Base-by-base conservation (phyloP, 2,329 filamentous ascomycete species). In the Sporothrix pseudoabietina region DNA sequence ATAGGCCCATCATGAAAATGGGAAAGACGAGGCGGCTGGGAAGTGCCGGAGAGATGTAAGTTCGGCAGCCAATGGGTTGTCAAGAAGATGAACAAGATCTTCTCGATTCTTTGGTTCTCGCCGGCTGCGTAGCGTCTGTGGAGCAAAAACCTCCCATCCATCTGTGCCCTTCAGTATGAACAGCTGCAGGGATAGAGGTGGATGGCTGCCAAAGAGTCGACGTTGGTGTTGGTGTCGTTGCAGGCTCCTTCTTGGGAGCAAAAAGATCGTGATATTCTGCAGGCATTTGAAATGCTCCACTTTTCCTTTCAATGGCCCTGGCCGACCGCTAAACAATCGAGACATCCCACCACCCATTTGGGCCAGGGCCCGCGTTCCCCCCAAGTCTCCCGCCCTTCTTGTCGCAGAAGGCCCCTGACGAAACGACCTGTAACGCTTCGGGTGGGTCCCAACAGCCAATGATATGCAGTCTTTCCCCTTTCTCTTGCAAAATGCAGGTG, bases 381-480 rank as follows among this genome's bases (percentile, higher is more conserved):
- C 16, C n/a, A n/a, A 47, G 22, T 57, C n/a, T 66, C 59, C 70
- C 70, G 41, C 44, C 66, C 65, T 69, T 41, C 26, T 52, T 80
- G 79, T 82, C 77, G 77, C 77, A 80, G 79, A 79, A 77, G 73
- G 76, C 79, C 80, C 80, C 79, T 79, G 80, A 78, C 81, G 81
- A 82, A 82, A 82, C 81, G 77, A 72, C 71, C 79, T 82, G 80
- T 78, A 78, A 81, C 80, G 71, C 73, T 74, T 72, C 72, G 74
- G 73, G 73, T 69, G 74, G 70, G 75, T 32, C 59, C 44, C 39
- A 49, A 14, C 54, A 69, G 32, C 76, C 73, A 76, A 76, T 77
- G 19, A 72, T 44, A n/a, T 8, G 41, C 8, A 1, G 35, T 5
- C 2, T 5, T 16, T 30, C 5, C 44, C 26, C 16, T 35, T 52